Conservation (phyloP, 306 rosid species). For the Prunus mongolica region DNA sequence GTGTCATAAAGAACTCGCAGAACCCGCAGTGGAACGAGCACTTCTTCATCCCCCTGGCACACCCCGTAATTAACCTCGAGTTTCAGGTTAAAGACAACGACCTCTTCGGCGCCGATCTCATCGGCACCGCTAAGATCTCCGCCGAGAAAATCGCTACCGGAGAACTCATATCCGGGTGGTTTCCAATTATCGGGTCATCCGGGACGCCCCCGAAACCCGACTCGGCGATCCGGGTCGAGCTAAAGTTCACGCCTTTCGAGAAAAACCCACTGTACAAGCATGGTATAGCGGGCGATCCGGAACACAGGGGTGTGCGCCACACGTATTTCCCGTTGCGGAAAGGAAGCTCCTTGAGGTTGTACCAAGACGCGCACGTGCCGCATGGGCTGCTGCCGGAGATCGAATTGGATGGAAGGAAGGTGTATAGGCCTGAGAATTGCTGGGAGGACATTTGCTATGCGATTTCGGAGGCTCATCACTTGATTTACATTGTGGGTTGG, state of each 20-base stretch:
- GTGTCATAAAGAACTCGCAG: conserved; percentile 66
- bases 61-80: conserved; percentile 52
- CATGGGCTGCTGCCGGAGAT: conserved; percentile 42
- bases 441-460: conserved; percentile 97
- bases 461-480: conserved; percentile 84
- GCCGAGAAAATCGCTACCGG: conserved; percentile 51
- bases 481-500: conserved; percentile 85
- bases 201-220: conserved; percentile 51
- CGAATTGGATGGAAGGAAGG: conserved; percentile 49
- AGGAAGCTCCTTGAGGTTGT: conserved; percentile 61
- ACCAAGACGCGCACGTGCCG: conserved; percentile 81
- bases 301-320: conserved; percentile 57
- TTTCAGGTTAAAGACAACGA: conserved; percentile 80
- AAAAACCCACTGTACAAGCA: conserved; percentile 37
- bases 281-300: conserved; percentile 77
- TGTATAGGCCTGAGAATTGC: conserved; percentile 52
- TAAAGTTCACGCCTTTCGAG: conserved; percentile 53
- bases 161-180: conserved; percentile 43
- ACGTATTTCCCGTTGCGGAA: conserved; percentile 83
- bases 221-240: conserved; percentile 43
- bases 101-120: conserved; percentile 55
- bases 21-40: conserved; percentile 63
- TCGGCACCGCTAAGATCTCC: conserved; percentile 57
- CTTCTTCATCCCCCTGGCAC: conserved; percentile 75
- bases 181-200: conserved; percentile 25